Conservation (phyloP, 805 yeast genomes). For the Blastobotrys parvus region DNA sequence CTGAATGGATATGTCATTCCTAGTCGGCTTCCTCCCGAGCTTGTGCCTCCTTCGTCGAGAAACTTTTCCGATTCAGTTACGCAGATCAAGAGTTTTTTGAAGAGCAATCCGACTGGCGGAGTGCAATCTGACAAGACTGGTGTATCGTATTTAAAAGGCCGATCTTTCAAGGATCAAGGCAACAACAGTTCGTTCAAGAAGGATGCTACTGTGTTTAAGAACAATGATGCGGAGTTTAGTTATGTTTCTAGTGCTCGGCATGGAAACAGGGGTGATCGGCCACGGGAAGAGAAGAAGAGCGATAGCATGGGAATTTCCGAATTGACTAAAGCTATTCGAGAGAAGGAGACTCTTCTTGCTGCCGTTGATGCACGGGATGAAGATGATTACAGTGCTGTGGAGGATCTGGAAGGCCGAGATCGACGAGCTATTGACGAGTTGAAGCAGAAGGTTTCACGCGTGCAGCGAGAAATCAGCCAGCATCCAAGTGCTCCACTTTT, state of each 20-base stretch:
- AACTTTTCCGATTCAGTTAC: constrained; percentile 62
- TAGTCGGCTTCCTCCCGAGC: constrained; percentile 70
- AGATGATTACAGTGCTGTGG: constrained; percentile 30
- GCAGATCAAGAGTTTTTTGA: constrained; percentile 60
- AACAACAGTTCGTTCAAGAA: constrained; percentile 28
- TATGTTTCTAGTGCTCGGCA: constrained; percentile 60
- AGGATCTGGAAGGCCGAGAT: constrained; percentile 32
- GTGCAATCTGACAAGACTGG: constrained; percentile 20
- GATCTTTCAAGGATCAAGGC: constrained; percentile 21
- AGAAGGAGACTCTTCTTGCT: constrained; percentile 60
- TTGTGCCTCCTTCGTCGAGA: constrained; percentile 78
- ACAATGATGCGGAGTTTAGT: constrained; percentile 58
- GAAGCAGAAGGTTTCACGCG: constrained; percentile 47
- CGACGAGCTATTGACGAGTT: constrained; percentile 53
- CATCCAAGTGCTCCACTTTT: constrained; percentile 17
- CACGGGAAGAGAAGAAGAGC: constrained; percentile 5
- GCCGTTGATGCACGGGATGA: constrained; percentile 60
- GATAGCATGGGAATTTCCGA: constrained; percentile 36
- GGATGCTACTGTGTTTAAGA: constrained; percentile 56
- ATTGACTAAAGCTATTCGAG: constrained; percentile 57
- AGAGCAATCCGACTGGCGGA: constrained; percentile 20
- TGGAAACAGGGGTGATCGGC: constrained; percentile 2
- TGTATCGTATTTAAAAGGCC: constrained; percentile 25
- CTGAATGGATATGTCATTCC: constrained; percentile 88
- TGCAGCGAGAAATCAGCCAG: constrained; percentile 32